Base-by-base conservation (phyloP, 2,329 filamentous ascomycete species). In the Blastomyces parvus region DNA sequence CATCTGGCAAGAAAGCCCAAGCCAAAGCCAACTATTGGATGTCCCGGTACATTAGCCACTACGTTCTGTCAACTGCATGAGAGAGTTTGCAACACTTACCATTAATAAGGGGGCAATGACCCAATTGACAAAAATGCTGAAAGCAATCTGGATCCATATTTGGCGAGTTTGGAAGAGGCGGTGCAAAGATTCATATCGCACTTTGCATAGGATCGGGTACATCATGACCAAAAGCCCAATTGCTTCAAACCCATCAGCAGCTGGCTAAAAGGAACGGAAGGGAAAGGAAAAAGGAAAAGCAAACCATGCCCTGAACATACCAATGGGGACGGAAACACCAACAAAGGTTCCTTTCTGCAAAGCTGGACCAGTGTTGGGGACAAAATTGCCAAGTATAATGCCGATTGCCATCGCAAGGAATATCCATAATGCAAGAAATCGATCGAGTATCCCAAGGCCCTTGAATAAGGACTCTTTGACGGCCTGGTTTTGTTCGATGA, bases 201-300 rank as follows among this genome's bases (percentile, higher is more conserved):
- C 88, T 74, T 94, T 94, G 81, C 90, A 95, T 0, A 96, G 79
- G 64, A 96, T 95, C 0, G 91, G 91, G 71, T 94, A 96, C 90
- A 96, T 96, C 90, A 96, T 96, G 52, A 95, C 86, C 1, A 96
- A 81, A 0, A 96, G 77, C 0, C 91, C 90, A 58, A 95, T 78
- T 0, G 90, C 90, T 89, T 53, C 6, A 50, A 52, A 14, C 65
- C 27, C 42, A 17, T 40, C 57, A 46, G 33, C 38, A 44, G 14
- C 40, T 44, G 4, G n/a, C 3, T 7, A 59, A 36, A 27, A 30
- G 14, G 13, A 46, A 25, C 5, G 25, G 44, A 6, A 3, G 6
- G 6, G 25, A n/a, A 17, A 46, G 5, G 3, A 7, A 3, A 33
- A n/a, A 22, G n/a, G 55, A 17, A 66, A 68, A 19, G 50, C 71